Base-by-base conservation (phyloP, 2,329 filamentous ascomycete species). In the Septoria linicola region DNA sequence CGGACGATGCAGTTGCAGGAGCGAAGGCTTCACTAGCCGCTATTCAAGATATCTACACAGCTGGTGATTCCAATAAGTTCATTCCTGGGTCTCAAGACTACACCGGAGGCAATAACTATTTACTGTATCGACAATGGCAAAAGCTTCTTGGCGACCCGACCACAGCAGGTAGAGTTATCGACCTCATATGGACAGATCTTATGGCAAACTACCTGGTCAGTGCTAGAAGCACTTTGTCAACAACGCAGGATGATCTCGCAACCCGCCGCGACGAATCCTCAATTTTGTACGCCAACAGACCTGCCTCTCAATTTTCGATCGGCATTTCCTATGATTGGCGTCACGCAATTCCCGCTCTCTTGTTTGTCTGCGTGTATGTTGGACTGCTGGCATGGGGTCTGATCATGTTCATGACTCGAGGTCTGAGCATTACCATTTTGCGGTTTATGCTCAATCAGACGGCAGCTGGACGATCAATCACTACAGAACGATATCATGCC, bases 141-240 rank as follows among this genome's bases (percentile, higher is more conserved):
- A 16, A 25, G 10, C 47, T 54, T 3, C 23, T 41, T 5, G 16
- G 21, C 11, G 37, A 35, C 5, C 13, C 34, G 7, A 20, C 16
- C 11, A 54, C 41, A 2, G 17, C 41, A 8, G 51, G 41, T 20
- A 54, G 32, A 8, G 37, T 54, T 30, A 4, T 42, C 0, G 47
- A 51, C 23, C 30, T 34, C 23, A 51, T 54, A n/a, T 54, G 51
- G 51, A 54, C 51, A 2, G 46, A 54, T 16, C 1, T 54, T 1
- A 54, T 54, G 51, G 51, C 51, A 8, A 54, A 54, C 10, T 27
- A 34, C 1, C 3, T 54, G 14, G 41, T 54, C 8, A 41, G 45
- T 7, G 41, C 46, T 8, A 49, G 43, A 31, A 45, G 40, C 40
- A 35, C 40, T 7, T 30, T 54, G 4, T 49, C 45, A 11, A 10